Conservation (phyloP, 2,329 filamentous ascomycete genomes). For the Epichloe coenophiala region DNA sequence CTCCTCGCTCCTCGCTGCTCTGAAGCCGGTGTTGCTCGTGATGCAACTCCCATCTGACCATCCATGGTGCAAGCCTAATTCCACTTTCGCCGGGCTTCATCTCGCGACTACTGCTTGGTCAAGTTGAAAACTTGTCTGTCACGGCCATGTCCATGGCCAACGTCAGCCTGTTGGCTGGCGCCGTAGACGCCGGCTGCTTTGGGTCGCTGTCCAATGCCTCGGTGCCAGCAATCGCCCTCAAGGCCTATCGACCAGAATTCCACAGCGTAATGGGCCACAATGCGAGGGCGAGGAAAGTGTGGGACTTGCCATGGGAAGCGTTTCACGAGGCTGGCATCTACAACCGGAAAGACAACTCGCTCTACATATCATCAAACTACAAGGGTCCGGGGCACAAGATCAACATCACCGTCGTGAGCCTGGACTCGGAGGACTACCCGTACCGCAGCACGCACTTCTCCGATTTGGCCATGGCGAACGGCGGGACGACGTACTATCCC, state of each 20-base stretch:
- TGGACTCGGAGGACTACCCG: conserved; percentile 9
- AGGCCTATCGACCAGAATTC: conserved; percentile 34
- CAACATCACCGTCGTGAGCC: conserved; percentile 13
- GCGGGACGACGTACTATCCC: conserved; percentile 10
- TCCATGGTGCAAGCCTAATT: background rate
- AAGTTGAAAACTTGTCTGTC: background rate
- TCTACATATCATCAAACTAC: conserved; percentile 15
- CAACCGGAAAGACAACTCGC: conserved; percentile 5
- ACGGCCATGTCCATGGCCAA: background rate
- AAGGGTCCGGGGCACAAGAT: conserved; percentile 25
- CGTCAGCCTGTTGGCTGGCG: conserved; percentile 1
- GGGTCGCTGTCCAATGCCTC: conserved; percentile 1
- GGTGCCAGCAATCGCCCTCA: conserved; percentile 12
- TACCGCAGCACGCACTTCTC: conserved; percentile 10
- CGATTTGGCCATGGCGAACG: conserved; percentile 11
- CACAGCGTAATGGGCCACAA: conserved; percentile 32
- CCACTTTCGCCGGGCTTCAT: background rate
- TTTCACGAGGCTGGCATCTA: conserved; percentile 44
- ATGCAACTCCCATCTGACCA: background rate
- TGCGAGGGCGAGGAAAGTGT: conserved; percentile 5
- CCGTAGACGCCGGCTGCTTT: conserved; percentile 3
- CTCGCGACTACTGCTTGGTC: background rate
- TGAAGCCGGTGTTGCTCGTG: too few species aligned
- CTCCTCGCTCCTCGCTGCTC: too few species aligned
- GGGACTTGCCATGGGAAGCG: conserved; percentile 29